Evolutionary conservation across 768 basidiomycete species (phyloP), one percentile per base, ranked within the genome.

Genomic region (Polyporus arcularius): DNA sequence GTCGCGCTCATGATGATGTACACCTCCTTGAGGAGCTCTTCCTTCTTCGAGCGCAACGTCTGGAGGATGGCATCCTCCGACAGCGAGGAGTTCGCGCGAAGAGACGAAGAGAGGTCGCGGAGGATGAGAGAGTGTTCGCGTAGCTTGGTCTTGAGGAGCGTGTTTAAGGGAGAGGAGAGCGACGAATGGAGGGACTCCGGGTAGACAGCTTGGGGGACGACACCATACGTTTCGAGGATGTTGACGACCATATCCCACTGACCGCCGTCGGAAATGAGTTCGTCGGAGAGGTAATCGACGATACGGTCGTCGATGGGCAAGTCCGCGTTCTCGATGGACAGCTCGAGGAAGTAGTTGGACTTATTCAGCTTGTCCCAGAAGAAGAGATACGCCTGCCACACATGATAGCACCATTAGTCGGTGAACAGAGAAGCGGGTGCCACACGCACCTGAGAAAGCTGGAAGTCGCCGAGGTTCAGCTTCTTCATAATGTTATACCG

Each of bases 361-460:
- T 97, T 93, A 80, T 96, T 94, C 52, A 98, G 84, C 75, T 96
- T 95, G 76, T 98, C 96, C 82, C 89, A 96, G 82, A 98, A 96
- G 82, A 95, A 96, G 31, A 96, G 81, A 74, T 96, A 96, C 2
- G 86, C 85, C 89, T 92, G 67, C 45, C 43, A 42, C 28, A 45
- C 30, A 53, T 49, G 18, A 61, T 6, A 10, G 10, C 7, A 11
- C 21, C 8, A 26, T 48, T 11, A n/a, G 6, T 21, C 31, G 30
- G 21, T 26, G 12, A n/a, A 47, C 14, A 14, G 2, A 9, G 11
- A 16, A 18, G 18, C 5, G 14, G 14, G 31, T 46, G 41, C 40
- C 26, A 49, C 46, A n/a, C 79, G 28, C 46, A 85, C 90, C 80
- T 96, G 96, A 12, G 92, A 94, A 18, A 96, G 84, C 76, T 98